Evolutionary conservation across 2,329 filamentous ascomycete genomes (phyloP), one percentile per base, ranked within the genome.

Genomic region (Aspergillus ochraceus): DNA sequence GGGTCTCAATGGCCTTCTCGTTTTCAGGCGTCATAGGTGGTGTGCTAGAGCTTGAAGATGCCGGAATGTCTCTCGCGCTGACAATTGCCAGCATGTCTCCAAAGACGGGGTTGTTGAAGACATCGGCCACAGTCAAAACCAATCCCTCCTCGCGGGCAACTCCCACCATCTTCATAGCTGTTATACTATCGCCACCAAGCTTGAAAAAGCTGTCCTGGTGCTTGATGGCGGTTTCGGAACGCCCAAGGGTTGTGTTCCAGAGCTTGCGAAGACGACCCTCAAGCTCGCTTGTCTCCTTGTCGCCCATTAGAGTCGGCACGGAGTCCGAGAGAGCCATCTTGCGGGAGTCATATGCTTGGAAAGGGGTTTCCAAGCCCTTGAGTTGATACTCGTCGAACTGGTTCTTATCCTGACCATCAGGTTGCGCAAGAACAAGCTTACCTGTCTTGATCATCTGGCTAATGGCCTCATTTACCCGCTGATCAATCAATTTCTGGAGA

Each of bases 141-240:
- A 79, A 57, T 14, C 76, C 76, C 22, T 75, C 72, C 32, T 77
- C 74, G 6, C 76, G 72, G 30, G 76, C 76, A 30, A 72, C 74
- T 52, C 74, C 73, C 20, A 76, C 76, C 63, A 78, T 71, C 49
- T 72, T 76, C 76, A 78, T 78, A 6, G 76, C 76, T 22, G 70
- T 73, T 54, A 78, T 76, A 61, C 75, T 77, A 56, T 78, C 76
- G 29, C 76, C 76, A 10, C 76, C 76, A 19, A 78, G 55, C 36
- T 75, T 73, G 66, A 78, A 78, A 69, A 81, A 81, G 60, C 73
- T 79, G 49, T 76, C 74, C 26, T 76, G 71, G 32, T 68, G 68
- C 39, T 71, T 69, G 32, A 78, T 70, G 17, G 64, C 66, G 22
- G 73, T 69, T 6, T 71, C 64, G 6, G 74, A 66, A 8, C 76